These are phyloP conservation scores for Xylaria sp. DNA, from an alignment of 2,329 filamentous ascomycete species.

Conservation along the genomic window DNA sequence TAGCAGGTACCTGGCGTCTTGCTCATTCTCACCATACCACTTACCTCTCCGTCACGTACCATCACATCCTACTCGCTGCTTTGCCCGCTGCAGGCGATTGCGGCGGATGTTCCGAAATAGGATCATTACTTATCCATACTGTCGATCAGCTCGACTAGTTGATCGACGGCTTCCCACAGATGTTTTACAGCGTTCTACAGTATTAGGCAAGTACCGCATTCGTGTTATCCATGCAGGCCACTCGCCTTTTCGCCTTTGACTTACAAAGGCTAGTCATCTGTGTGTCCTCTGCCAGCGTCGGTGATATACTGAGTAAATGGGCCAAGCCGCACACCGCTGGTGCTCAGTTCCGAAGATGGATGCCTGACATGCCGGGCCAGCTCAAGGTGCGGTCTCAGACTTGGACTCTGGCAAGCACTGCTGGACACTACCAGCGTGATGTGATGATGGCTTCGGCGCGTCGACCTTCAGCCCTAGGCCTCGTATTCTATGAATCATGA, in stretches of 20 bases:
- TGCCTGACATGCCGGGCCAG: not conserved
- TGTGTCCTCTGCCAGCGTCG: not conserved
- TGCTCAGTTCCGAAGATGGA: not conserved
- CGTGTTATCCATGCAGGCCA: conserved; percentile 9
- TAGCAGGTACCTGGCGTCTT: too few species aligned
- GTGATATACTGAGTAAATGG: conserved; percentile 2
- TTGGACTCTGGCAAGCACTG: not conserved
- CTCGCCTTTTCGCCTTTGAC: not conserved
- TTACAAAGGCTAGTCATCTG: not conserved
- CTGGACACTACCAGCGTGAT: not conserved
- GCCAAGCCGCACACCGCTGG: conserved; percentile 18
- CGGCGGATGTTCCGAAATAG: conserved; percentile 18
- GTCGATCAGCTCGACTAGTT: conserved; percentile 24
- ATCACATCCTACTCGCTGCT: not conserved
- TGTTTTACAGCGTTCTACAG: conserved; percentile 2
- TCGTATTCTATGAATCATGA: conserved; percentile 7
- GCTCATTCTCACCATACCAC: too few species aligned
- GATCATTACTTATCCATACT: conserved; percentile 10
- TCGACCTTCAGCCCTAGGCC: conserved; percentile 6
- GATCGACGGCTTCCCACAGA: conserved; percentile 23
- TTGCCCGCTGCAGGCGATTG: conserved; percentile 1
- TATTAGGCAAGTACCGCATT: conserved; percentile 11
- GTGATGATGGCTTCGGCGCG: conserved; percentile 1
- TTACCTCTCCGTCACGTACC: not conserved
- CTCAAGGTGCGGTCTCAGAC: not conserved